Conservation (phyloP, 177 flowering plant species). For the Vitis hybrid region DNA sequence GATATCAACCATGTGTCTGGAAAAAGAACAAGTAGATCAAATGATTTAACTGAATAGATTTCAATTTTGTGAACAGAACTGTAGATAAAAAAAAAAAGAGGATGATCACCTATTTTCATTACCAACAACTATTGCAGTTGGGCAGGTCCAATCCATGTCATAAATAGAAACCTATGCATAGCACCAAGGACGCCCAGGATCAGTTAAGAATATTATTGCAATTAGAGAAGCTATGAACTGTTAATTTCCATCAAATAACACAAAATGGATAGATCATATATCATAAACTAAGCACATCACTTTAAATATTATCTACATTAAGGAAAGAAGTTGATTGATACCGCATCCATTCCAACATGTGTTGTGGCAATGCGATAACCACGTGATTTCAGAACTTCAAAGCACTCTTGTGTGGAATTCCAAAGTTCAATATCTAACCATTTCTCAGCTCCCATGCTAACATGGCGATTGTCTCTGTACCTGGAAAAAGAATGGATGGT, state of each 20-base stretch:
- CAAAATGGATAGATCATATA: too few relatives aligned
- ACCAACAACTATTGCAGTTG: constrained; percentile 94
- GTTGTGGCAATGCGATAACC: constrained; percentile 95
- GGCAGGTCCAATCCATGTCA: constrained; percentile 92
- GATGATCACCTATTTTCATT: constrained; percentile 71
- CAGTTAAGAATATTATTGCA: too few relatives aligned
- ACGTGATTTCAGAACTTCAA: constrained; percentile 67
- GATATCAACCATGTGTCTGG: too few relatives aligned
- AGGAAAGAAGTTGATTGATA: constrained; percentile 27
- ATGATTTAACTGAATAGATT: not conserved
- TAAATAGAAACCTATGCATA: constrained; percentile 70
- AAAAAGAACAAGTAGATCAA: not conserved
- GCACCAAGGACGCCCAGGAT: not conserved
- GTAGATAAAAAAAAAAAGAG: not conserved
- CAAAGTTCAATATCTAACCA: constrained; percentile 97
- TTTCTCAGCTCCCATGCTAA: constrained; percentile 98
- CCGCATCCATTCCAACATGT: constrained; percentile 77
- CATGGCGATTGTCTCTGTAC: constrained; percentile 88
- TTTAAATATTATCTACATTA: not conserved
- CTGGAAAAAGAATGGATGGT: constrained; percentile 31
- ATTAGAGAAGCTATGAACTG: too few relatives aligned
- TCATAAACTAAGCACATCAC: not conserved
- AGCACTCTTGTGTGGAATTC: constrained; percentile 74
- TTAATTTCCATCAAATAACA: too few relatives aligned
- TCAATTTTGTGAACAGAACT: not conserved